These are phyloP conservation scores for Xerocomus brunneocitrinus DNA, from an alignment of 768 basidiomycete species.

Conservation along the genomic window DNA sequence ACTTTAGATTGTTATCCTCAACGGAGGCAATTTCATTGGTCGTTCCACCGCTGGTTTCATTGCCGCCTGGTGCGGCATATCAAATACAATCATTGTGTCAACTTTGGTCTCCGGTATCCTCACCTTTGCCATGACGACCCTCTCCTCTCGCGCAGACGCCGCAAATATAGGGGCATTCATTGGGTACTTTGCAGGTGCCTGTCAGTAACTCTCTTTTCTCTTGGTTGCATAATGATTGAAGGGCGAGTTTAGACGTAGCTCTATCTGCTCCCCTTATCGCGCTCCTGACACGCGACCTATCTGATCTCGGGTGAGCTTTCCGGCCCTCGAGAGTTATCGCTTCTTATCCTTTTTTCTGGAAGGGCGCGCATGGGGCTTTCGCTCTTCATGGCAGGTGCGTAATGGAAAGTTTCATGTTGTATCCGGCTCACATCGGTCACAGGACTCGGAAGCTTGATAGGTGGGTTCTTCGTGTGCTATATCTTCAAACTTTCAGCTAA, in stretches of 20 bases:
- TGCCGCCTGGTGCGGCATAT: slow-evolving; percentile 38
- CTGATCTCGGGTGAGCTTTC: slow-evolving; percentile 43
- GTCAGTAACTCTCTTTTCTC: slow-evolving; percentile 23
- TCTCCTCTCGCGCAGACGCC: slow-evolving; percentile 35
- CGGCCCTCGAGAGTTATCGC: not conserved
- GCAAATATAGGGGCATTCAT: slow-evolving; percentile 39
- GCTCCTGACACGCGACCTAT: slow-evolving; percentile 37
- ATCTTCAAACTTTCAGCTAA: slow-evolving; percentile 16
- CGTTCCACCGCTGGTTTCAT: slow-evolving; percentile 35
- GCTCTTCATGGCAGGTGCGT: slow-evolving; percentile 43
- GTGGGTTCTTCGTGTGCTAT: slow-evolving; percentile 2
- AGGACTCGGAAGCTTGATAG: slow-evolving; percentile 27
- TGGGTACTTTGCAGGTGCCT: slow-evolving; percentile 47
- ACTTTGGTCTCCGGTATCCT: slow-evolving; percentile 33
- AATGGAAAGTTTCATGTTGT: not conserved
- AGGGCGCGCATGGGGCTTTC: slow-evolving; percentile 44
- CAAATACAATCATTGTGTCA: slow-evolving; percentile 39
- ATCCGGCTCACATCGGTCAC: not conserved
- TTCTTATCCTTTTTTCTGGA: not conserved
- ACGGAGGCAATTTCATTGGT: slow-evolving; percentile 34
- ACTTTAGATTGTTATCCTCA: slow-evolving; percentile 35
- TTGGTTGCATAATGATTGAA: not conserved
- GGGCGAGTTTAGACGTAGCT: slow-evolving; percentile 31
- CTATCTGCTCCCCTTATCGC: slow-evolving; percentile 41
- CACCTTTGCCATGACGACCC: slow-evolving; percentile 41